These are phyloP conservation scores for Wickerhamomyces strasburgensis DNA, from an alignment of 805 yeast genomes.

Conservation along the genomic window DNA sequence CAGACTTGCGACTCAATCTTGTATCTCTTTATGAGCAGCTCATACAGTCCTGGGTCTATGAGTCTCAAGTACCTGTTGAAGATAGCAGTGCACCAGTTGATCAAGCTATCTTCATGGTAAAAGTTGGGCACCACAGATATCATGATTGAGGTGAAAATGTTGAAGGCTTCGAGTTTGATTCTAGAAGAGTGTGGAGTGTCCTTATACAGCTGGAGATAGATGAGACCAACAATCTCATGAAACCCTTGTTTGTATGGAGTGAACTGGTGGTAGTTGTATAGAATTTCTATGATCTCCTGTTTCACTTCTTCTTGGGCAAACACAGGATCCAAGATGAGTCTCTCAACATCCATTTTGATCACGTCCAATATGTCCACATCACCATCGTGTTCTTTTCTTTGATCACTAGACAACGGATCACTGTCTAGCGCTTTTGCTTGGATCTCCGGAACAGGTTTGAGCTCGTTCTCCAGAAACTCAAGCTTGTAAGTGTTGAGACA, in stretches of 20 bases:
- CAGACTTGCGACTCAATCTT: conserved; percentile 46
- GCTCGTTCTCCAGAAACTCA: conserved; percentile 17
- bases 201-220: conserved; percentile 35
- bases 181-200: conserved; percentile 27
- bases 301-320: conserved; percentile 13
- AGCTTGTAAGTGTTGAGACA: conserved; percentile 19
- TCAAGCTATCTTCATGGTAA: conserved; percentile 36
- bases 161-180: conserved; percentile 34
- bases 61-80: conserved; percentile 40
- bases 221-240: conserved; percentile 46
- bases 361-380: conserved; percentile 19
- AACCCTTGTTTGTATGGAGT: conserved; percentile 43
- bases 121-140: conserved; percentile 38
- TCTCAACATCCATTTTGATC: conserved; percentile 23
- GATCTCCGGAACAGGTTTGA: conserved; percentile 10
- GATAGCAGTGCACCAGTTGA: conserved; percentile 36
- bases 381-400: neutral
- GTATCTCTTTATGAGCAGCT: conserved; percentile 37
- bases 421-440: neutral
- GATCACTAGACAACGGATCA: conserved; percentile 9
- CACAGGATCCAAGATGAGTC: conserved; percentile 24
- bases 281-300: conserved; percentile 20
- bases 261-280: conserved; percentile 23
- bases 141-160: conserved; percentile 42
- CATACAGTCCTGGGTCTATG: conserved; percentile 43